These are phyloP conservation scores for Pseudogymnoascus pannorum DNA, from an alignment of 2,329 filamentous ascomycete species.

Conservation along the genomic window DNA sequence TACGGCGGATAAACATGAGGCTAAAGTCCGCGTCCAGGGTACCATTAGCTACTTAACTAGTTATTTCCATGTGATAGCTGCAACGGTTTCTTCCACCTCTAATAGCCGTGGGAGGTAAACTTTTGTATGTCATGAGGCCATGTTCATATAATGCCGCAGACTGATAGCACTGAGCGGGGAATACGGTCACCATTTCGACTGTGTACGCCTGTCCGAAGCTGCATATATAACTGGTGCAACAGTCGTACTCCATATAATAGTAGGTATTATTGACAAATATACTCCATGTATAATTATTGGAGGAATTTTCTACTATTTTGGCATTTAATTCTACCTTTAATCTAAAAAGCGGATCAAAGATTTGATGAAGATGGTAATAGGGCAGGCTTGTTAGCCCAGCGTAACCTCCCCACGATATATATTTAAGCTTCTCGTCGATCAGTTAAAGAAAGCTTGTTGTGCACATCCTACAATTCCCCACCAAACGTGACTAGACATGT, in stretches of 20 bases:
- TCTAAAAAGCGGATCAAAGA: conserved; percentile 12
- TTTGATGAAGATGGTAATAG: conserved; percentile 12
- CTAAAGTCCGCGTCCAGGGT: background rate
- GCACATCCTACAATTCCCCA: background rate
- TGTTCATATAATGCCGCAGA: background rate
- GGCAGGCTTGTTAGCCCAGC: background rate
- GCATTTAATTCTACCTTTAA: background rate
- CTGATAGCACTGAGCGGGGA: background rate
- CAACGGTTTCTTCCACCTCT: conserved; percentile 13
- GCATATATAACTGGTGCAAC: background rate
- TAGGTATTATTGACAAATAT: conserved; percentile 4
- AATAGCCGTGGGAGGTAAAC: background rate
- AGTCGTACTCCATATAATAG: background rate
- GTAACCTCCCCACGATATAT: background rate
- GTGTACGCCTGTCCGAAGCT: conserved; percentile 9
- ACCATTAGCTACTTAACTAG: background rate
- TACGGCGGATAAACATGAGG: background rate
- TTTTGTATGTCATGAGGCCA: background rate
- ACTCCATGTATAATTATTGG: conserved; percentile 16
- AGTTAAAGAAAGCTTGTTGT: conserved; percentile 11
- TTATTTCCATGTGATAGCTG: background rate
- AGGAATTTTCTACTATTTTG: conserved; percentile 12
- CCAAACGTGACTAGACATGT: conserved; percentile 25
- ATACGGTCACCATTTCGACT: conserved; percentile 3
- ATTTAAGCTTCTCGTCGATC: conserved; percentile 11